phyloP scores from a whole-genome alignment of 1,139 yeast genomes.

The Geotrichum macrosporum region DNA sequence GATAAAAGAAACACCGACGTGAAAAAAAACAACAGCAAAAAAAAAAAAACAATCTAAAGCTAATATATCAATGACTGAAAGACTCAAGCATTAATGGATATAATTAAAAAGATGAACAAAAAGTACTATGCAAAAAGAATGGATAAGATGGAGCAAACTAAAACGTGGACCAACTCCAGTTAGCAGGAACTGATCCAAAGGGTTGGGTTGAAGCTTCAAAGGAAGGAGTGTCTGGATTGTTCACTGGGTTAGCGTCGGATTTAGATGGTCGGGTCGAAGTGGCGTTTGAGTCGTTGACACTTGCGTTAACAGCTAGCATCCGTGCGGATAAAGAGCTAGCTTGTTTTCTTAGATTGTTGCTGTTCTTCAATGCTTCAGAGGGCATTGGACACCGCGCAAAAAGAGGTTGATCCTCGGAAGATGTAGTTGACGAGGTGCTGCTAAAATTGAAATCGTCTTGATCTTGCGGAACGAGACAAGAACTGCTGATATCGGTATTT shows the following conservation, averaged over 20 bases:
- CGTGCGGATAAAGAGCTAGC: too few relatives aligned
- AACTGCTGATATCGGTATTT: constrained; percentile 3
- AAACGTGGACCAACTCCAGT: constrained; percentile 45
- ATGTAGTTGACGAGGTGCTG: not conserved
- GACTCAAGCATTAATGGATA: too few relatives aligned
- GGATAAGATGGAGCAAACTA: constrained; percentile 22
- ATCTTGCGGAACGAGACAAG: not conserved
- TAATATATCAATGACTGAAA: not conserved
- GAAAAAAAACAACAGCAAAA: constrained; percentile 6
- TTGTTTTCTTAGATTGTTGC: constrained; percentile 1
- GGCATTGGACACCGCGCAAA: not conserved
- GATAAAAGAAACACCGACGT: too few relatives aligned
- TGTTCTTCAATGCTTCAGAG: constrained; percentile 4
- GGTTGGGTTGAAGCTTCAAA: constrained; percentile 15
- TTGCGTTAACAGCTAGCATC: not conserved
- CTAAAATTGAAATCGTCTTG: not conserved
- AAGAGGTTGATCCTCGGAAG: not conserved
- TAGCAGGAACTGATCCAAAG: constrained; percentile 40
- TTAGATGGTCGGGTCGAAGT: not conserved
- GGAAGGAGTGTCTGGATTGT: constrained; percentile 8
- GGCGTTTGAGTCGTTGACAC: not conserved
- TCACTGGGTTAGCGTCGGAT: not conserved
- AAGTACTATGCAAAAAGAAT: not conserved
- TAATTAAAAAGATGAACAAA: too few relatives aligned
- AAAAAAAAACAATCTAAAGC: constrained; percentile 7